Base-by-base conservation (phyloP, 139 green algal genomes). In the Nannochloris sp. region DNA sequence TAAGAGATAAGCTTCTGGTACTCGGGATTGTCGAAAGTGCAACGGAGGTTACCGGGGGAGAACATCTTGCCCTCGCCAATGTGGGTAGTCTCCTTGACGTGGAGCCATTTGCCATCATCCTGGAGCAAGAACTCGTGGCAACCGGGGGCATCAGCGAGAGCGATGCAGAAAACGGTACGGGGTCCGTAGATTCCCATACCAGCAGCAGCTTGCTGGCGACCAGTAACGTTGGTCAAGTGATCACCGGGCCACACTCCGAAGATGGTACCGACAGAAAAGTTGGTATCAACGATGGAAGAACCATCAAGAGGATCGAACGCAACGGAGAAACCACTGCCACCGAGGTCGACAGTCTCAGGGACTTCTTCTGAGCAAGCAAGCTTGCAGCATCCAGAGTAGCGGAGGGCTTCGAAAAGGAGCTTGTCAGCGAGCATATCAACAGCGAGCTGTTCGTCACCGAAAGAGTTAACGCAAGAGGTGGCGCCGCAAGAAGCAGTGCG, bases 21-120 rank as follows among this genome's bases (percentile, higher is more conserved):
- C 8, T 86, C 66, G 48, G 90, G 84, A 87, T 96, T 97, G 90
- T 97, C 90, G 59, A 95, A 94, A 54, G 86, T 95, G 62, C 90
- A 90, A 60, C 90, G 79, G 69, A 97, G 81, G 89, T 97, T 97
- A 58, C 90, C 90, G n/a, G 90, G 90, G 23, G 87, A 85, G 76
- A 96, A 97, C 74, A 97, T 81, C 85, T 97, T 97, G 81, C 90
- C 90, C 84, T 96, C 90, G 32, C 87, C 84, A 45, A 95, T 96
- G 65, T 84, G 70, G 14, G 75, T 86, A 25, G 90, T 97, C 79
- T 96, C 90, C 83, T 97, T 97, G 3, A 96, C 88, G 67, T 94
- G 90, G 47, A 96, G 54, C 88, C 88, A 97, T 85, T 96, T 96
- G 79, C 90, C 90, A 63, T 97, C 90, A 69, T 96, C 90, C 81